These are phyloP conservation scores for Priceomyces castillae DNA, from an alignment of 805 yeast genomes.

Conservation along the genomic window DNA sequence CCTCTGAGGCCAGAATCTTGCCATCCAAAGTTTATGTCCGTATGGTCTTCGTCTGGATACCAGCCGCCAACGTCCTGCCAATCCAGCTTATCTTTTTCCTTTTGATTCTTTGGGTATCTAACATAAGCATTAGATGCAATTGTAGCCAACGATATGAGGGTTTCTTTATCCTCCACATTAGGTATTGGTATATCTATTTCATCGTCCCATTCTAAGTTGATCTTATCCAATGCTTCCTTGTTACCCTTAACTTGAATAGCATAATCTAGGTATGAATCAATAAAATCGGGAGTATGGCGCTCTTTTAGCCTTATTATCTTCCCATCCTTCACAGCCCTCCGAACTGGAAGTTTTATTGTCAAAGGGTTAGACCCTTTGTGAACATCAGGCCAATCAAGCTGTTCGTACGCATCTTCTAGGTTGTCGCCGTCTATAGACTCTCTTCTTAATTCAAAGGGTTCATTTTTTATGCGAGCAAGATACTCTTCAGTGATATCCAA, in stretches of 20 bases:
- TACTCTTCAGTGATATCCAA: constrained; percentile 49
- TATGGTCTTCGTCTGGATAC: constrained; percentile 53
- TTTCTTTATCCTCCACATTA: constrained; percentile 68
- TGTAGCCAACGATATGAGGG: constrained; percentile 71
- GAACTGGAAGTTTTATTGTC: constrained; percentile 32
- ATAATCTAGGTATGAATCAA: constrained; percentile 64
- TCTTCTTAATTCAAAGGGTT: not conserved
- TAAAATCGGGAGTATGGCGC: constrained; percentile 52
- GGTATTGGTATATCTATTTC: constrained; percentile 58
- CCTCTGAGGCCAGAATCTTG: constrained; percentile 81
- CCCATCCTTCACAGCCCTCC: constrained; percentile 15
- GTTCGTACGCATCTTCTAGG: constrained; percentile 18
- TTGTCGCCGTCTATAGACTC: constrained; percentile 7
- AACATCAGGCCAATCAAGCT: constrained; percentile 37
- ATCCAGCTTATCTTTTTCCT: constrained; percentile 55
- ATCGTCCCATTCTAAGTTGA: constrained; percentile 63
- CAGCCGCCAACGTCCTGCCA: constrained; percentile 75
- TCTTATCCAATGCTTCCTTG: constrained; percentile 31
- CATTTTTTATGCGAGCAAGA: not conserved
- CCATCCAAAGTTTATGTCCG: constrained; percentile 82
- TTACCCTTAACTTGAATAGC: constrained; percentile 45
- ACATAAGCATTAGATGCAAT: constrained; percentile 94
- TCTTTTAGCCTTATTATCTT: constrained; percentile 28
- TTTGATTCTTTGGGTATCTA: constrained; percentile 56
- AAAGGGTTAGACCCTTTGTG: constrained; percentile 38